phyloP scores from a whole-genome alignment of 1,284 basidiomycete genomes.

The Rhodotorula sp. region DNA sequence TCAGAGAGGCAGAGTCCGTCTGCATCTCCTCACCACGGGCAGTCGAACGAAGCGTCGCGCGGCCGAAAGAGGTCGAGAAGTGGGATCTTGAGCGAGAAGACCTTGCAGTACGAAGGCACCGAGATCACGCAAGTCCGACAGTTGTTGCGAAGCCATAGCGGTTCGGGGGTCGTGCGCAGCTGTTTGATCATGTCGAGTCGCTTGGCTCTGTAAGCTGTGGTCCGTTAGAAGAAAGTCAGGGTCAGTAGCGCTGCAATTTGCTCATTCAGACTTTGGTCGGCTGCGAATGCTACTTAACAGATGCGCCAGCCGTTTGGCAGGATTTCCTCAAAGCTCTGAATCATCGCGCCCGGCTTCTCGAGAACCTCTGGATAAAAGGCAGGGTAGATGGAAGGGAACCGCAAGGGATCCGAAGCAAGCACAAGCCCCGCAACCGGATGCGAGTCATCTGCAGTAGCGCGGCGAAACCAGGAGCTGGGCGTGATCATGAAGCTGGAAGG shows the following conservation, averaged over 20 bases:
- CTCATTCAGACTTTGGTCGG: background rate
- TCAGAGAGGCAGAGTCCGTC: no score
- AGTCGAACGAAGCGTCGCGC: background rate
- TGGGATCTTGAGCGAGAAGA: conserved; percentile 1
- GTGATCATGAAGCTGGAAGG: background rate
- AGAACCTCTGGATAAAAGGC: background rate
- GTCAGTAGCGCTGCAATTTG: background rate
- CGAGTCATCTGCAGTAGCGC: background rate
- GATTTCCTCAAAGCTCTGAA: background rate
- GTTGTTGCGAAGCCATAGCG: background rate
- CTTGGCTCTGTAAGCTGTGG: background rate
- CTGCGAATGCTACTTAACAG: background rate
- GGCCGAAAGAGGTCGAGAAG: background rate
- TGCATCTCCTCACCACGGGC: background rate
- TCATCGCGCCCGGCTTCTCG: background rate
- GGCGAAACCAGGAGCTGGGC: background rate
- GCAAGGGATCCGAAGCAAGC: background rate
- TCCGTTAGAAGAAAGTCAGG: background rate
- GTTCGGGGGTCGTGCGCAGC: background rate
- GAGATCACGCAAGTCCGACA: background rate
- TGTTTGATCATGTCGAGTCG: background rate
- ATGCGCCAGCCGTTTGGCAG: background rate
- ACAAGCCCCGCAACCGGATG: background rate
- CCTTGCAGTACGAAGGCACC: background rate
- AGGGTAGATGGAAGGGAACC: background rate